Evolutionary conservation across 305 asterid species (phyloP), one percentile per base, ranked within the genome.

Genomic region (Fraxinus velutina): DNA sequence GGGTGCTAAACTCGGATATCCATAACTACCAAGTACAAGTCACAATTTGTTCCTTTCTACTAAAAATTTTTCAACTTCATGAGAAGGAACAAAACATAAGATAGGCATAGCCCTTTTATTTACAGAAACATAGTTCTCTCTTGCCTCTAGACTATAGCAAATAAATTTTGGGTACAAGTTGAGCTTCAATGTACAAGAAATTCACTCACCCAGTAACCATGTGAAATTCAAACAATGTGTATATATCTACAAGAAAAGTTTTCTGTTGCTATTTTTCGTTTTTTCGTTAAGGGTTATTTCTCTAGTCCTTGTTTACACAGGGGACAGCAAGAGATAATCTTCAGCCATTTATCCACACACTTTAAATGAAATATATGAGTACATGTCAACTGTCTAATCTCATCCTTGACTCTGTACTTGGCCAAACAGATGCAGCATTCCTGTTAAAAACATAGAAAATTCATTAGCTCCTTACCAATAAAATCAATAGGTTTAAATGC

Each of bases 301-400:
- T 88, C 88, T 84, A 93, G 81, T 85, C 88, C 97, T 79, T 90
- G 94, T 83, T 89, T 89, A 83, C 92, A 89, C 0, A 89, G 91
- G 55, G 91, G 92, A 80, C 92, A 89, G 64, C 88, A 86, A 44
- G 98, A 91, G 78, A 90, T 86, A 15, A 95, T 95, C 90, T 84
- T 90, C 84, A 95, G 97, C 99, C 99, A 95, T 82, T 95, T 96
- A 84, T 94, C 99, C 85, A 95, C 98, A 81, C 99, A 95, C 71
- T 88, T 90, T 19, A 92, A 93, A 86, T 95, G 99, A 82, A 95
- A 95, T 50, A 85, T 82, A 86, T 95, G 99, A 27, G 89, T 84
- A 82, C 99, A 95, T 79, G 97, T 93, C 86, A 95, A 79, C 75
- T 91, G 76, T 84, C 97, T 91, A 13, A 94, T 91, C 75, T 94